Evolutionary conservation across 1,284 basidiomycete genomes (phyloP), one percentile per base, ranked within the genome.

Genomic region (Cryptococcus sp.): DNA sequence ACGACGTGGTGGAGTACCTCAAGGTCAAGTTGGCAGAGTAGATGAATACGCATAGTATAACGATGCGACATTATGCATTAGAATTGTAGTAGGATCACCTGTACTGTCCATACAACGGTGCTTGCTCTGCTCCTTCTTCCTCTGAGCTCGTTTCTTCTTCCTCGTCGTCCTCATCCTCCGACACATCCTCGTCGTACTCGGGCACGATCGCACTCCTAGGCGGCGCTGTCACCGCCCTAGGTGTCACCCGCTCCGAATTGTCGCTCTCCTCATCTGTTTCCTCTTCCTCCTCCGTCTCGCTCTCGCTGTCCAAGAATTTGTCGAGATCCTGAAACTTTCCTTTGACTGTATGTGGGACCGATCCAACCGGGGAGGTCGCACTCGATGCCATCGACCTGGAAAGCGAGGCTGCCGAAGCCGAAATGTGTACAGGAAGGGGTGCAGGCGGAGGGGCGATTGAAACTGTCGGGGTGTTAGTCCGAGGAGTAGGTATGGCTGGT

Each of bases 1-100:
- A 74, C 4, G 82, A 85, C 54, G 77, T 94, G 43, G 77, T 88
- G 21, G 72, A 77, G 36, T 92, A 86, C 81, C 50, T 80, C 35
- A 74, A 74, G 64, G 49, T 60, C 50, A 63, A 64, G 53, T 53
- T 73, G 48, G 56, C 46, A 28, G 10, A 31, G 9, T 11, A 23
- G 36, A 25, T 4, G 24, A n/a, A n/a, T n/a, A n/a, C n/a, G n/a
- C n/a, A n/a, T n/a, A n/a, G n/a, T n/a, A n/a, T 34, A 22, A 4
- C 19, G 24, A 35, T 41, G 21, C 35, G 19, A 7, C 23, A 37
- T 23, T 22, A 18, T n/a, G n/a, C n/a, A n/a, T n/a, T n/a, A 36
- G 9, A 36, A 14, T 7, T 28, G 41, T 25, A n/a, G 14, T 10
- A 25, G 19, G 12, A 21, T n/a, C 41, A 50, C 28, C 48, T 21